Evolutionary conservation across 2,329 filamentous ascomycete species (phyloP), one percentile per base, ranked within the genome.

Genomic region (Zymoseptoria crescenta): DNA sequence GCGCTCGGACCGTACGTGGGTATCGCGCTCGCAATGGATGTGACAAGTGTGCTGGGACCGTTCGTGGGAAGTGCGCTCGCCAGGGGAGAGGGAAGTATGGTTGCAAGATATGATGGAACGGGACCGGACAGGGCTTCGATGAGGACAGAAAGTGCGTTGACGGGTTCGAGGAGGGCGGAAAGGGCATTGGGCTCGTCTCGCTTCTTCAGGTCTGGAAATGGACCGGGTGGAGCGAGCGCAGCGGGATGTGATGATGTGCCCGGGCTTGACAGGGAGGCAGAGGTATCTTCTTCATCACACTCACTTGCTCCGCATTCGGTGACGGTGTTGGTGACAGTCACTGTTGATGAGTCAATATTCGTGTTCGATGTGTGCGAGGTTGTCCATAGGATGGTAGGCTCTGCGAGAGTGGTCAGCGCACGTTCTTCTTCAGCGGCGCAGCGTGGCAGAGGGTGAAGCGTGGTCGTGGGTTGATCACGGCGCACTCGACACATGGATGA

Each of bases 251-350:
- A 60, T 27, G 55, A 28, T 52, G 56, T 61, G 58, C 50, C 53
- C 56, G 58, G 55, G 50, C 49, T 55, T 50, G 57, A 59, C 41
- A 53, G 24, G 19, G 54, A 59, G 54, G 57, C 57, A 52, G 53
- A 35, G 49, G 60, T 52, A 29, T 50, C 52, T 52, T 52, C 21
- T 30, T 54, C 55, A 35, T 30, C 56, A 57, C 64, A 66, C 64
- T 66, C 64, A 66, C 64, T 61, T 56, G 64, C 64, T 50, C 56
- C 56, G 60, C 64, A 65, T 51, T 61, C 57, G 55, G 60, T 58
- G 54, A 62, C 35, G 54, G 56, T 62, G 50, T 45, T 52, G 27
- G 56, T 49, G 27, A 52, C 19, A 56, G 52, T 62, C 58, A 62
- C 51, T 50, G 64, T 65, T 55, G 60, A 61, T 59, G 49, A 45